Evolutionary conservation across 805 yeast genomes (phyloP).

Genomic region (Jamesozyma hellenica): DNA sequence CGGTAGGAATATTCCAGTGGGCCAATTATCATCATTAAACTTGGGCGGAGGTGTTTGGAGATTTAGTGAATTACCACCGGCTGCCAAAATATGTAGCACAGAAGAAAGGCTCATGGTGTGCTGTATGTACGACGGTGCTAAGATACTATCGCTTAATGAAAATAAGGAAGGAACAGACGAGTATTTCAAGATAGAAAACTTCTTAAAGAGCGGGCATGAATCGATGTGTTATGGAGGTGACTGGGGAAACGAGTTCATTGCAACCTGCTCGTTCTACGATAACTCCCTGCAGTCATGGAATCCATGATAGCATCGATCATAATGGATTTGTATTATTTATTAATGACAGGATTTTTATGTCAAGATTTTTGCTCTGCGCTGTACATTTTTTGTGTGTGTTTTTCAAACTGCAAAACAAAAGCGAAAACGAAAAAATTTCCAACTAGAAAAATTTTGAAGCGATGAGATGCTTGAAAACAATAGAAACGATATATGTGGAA

Average conservation of each 20-base stretch:
- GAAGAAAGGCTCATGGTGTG: conserved; percentile 56
- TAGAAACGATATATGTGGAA: too few species aligned
- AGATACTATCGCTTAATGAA: conserved; percentile 39
- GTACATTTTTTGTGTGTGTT: not conserved
- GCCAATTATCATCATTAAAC: conserved; percentile 33
- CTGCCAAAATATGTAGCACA: not conserved
- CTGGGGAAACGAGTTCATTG: conserved; percentile 54
- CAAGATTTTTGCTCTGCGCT: too few species aligned
- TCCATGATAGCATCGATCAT: conserved; percentile 2
- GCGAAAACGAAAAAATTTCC: conserved; percentile 1
- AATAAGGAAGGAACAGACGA: conserved; percentile 31
- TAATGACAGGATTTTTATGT: too few species aligned
- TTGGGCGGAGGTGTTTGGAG: conserved; percentile 97
- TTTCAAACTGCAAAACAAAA: not conserved
- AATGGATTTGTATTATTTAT: too few species aligned
- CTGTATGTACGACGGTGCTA: conserved; percentile 94
- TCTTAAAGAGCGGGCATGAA: conserved; percentile 59
- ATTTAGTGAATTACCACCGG: conserved; percentile 49
- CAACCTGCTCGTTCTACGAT: conserved; percentile 90
- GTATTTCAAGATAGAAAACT: conserved; percentile 13
- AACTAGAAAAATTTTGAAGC: conserved; percentile 2
- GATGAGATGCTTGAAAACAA: conserved; percentile 4
- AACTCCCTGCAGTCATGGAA: conserved; percentile 69
- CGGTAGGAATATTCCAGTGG: conserved; percentile 44
- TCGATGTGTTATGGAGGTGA: conserved; percentile 97